A percentile compares a stretch with the other conserved stretches of the same genome.
phyloP scores from a whole-genome alignment of 2,329 filamentous ascomycete species.

The Karstenula rhodostoma region DNA sequence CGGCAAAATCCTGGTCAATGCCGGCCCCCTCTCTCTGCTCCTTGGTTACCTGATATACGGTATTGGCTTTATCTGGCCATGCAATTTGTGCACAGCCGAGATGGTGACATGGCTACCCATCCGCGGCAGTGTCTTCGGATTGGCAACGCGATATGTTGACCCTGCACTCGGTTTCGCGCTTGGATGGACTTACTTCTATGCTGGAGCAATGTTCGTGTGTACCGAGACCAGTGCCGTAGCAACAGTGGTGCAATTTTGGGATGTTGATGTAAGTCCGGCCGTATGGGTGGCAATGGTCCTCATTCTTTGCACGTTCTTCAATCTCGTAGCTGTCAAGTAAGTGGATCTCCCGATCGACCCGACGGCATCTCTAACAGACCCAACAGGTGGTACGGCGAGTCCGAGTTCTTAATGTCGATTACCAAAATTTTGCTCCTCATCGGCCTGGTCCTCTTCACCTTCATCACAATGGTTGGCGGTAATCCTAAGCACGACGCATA shows the following conservation, averaged over 20 bases:
- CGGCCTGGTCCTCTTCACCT: constrained; percentile 38
- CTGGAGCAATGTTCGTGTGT: constrained; percentile 41
- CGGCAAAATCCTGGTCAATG: constrained; percentile 55
- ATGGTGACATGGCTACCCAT: constrained; percentile 83
- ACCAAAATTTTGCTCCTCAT: constrained; percentile 56
- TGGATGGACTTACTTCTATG: constrained; percentile 70
- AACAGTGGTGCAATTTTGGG: constrained; percentile 44
- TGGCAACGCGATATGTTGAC: constrained; percentile 78
- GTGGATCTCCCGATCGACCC: neutral
- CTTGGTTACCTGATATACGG: constrained; percentile 73
- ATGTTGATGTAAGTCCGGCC: constrained; percentile 38
- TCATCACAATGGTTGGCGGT: constrained; percentile 47
- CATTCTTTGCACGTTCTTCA: constrained; percentile 41
- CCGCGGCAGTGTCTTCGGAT: constrained; percentile 78
- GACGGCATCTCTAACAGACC: neutral
- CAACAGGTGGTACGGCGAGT: constrained; percentile 51
- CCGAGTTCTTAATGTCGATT: constrained; percentile 58
- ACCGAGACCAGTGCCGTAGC: constrained; percentile 47
- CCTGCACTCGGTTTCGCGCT: constrained; percentile 79
- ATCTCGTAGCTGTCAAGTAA: constrained; percentile 43
- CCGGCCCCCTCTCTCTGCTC: constrained; percentile 66
- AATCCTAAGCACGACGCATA: constrained; percentile 41
- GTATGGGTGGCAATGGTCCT: constrained; percentile 48
- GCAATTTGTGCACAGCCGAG: constrained; percentile 75
- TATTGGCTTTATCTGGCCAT: constrained; percentile 30